Conservation (phyloP, 1,284 basidiomycete species). For the Hortiboletus rubellus region DNA sequence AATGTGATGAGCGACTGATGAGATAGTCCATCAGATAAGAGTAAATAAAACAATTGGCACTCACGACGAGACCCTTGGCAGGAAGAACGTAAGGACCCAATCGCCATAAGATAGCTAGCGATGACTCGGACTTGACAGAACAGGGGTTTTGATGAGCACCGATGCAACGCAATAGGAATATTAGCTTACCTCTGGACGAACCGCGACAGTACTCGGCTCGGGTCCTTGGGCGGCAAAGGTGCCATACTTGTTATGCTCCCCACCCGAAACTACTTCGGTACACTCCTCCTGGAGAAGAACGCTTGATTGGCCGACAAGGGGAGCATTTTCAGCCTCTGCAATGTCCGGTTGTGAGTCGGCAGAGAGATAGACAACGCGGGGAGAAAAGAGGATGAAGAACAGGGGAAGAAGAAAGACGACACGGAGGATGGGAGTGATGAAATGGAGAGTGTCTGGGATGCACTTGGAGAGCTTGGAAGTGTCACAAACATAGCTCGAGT, state of each 20-base stretch:
- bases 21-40: slow-evolving; percentile 9
- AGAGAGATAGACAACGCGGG: slow-evolving; percentile 59
- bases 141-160: background rate
- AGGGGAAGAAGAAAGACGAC: slow-evolving; percentile 62
- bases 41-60: background rate
- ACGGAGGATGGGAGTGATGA: slow-evolving; percentile 64
- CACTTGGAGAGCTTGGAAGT: slow-evolving; percentile 35
- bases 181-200: slow-evolving; percentile 14
- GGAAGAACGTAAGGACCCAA: slow-evolving; percentile 23
- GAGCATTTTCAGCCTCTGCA: slow-evolving; percentile 25
- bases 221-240: slow-evolving; percentile 43
- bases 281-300: slow-evolving; percentile 29
- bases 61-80: slow-evolving; percentile 26
- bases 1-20: slow-evolving; percentile 61
- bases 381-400: slow-evolving; percentile 54
- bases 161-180: background rate
- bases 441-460: slow-evolving; percentile 53
- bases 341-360: slow-evolving; percentile 35
- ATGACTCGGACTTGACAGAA: slow-evolving; percentile 17
- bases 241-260: slow-evolving; percentile 60
- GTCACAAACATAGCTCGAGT: slow-evolving; percentile 32
- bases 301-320: slow-evolving; percentile 30
- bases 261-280: slow-evolving; percentile 24
- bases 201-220: background rate
- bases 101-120: slow-evolving; percentile 19